A percentile compares a stretch with the other conserved stretches of the same genome.
phyloP scores from a whole-genome alignment of 441 rosid genomes.

The Adansonia gregorii region DNA sequence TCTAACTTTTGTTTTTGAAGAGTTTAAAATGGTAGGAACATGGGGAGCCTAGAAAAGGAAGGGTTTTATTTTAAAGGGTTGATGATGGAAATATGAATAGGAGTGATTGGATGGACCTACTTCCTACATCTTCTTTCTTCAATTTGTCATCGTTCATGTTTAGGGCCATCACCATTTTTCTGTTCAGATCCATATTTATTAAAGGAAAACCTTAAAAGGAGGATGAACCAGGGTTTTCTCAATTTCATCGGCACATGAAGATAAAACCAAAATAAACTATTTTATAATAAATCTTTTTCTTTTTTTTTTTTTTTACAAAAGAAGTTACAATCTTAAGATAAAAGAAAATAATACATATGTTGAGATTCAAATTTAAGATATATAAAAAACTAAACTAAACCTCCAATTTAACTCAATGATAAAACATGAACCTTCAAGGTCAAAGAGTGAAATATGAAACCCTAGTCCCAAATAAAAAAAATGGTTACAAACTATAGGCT shows the following conservation, averaged over 20 bases:
- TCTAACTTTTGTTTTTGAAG: background rate
- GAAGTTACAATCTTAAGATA: too few species aligned
- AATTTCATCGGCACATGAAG: background rate
- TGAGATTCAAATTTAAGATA: too few species aligned
- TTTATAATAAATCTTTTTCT: background rate
- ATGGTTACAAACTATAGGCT: too few species aligned
- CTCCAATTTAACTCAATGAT: too few species aligned
- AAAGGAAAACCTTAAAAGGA: background rate
- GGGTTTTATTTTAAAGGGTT: constrained; percentile 18
- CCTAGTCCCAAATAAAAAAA: too few species aligned
- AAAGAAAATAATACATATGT: too few species aligned
- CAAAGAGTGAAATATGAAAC: too few species aligned
- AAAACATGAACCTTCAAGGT: too few species aligned
- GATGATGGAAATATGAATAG: constrained; percentile 33
- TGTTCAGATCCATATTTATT: constrained; percentile 8
- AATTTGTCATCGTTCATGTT: constrained; percentile 33
- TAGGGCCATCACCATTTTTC: background rate
- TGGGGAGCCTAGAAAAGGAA: background rate
- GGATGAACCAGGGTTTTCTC: background rate
- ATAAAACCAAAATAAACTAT: background rate
- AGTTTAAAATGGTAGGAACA: constrained; percentile 4
- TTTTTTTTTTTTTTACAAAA: too few species aligned
- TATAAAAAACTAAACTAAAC: too few species aligned
- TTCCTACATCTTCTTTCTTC: constrained; percentile 25
- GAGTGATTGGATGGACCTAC: constrained; percentile 29